phyloP scores from a whole-genome alignment of 2,329 filamentous ascomycete genomes.

The Aspergillus spinulosporus region DNA sequence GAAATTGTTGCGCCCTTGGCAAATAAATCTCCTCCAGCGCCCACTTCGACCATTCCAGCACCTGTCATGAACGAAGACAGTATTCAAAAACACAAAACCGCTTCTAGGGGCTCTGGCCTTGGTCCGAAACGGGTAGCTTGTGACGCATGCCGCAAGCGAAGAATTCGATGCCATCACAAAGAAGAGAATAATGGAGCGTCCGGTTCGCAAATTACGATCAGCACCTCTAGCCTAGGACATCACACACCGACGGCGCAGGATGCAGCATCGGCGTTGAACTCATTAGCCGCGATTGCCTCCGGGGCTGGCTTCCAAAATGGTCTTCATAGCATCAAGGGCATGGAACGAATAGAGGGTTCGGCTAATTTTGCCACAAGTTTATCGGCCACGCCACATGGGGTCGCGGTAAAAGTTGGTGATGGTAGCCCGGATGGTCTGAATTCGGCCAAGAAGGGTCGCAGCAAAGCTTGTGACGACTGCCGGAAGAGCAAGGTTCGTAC shows the following conservation, averaged over 20 bases:
- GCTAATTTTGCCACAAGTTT: slow-evolving; percentile 30
- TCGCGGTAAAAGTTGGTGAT: slow-evolving; percentile 31
- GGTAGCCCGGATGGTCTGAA: slow-evolving; percentile 35
- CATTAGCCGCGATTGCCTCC: slow-evolving; percentile 40
- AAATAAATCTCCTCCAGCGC: slow-evolving; percentile 27
- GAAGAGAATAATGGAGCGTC: slow-evolving; percentile 46
- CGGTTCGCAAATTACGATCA: slow-evolving; percentile 31
- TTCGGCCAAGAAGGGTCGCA: slow-evolving; percentile 58
- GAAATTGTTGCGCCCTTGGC: slow-evolving; percentile 25
- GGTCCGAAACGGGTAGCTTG: slow-evolving; percentile 62
- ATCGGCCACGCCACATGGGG: slow-evolving; percentile 29
- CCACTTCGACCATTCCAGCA: slow-evolving; percentile 20
- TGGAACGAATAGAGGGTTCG: slow-evolving; percentile 33
- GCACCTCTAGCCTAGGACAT: slow-evolving; percentile 31
- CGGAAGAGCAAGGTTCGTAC: slow-evolving; percentile 64
- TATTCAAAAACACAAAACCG: slow-evolving; percentile 41
- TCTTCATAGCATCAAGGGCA: slow-evolving; percentile 21
- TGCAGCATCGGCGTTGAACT: slow-evolving; percentile 42
- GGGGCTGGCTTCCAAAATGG: slow-evolving; percentile 36
- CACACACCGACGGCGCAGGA: slow-evolving; percentile 40
- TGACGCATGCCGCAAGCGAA: slow-evolving; percentile 62
- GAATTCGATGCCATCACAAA: slow-evolving; percentile 65
- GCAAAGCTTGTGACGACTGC: slow-evolving; percentile 66
- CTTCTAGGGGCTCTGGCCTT: slow-evolving; percentile 59
- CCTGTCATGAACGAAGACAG: slow-evolving; percentile 30